Evolutionary conservation across 2,329 filamentous ascomycete genomes (phyloP).

Genomic region (Cordyceps cicadae): DNA sequence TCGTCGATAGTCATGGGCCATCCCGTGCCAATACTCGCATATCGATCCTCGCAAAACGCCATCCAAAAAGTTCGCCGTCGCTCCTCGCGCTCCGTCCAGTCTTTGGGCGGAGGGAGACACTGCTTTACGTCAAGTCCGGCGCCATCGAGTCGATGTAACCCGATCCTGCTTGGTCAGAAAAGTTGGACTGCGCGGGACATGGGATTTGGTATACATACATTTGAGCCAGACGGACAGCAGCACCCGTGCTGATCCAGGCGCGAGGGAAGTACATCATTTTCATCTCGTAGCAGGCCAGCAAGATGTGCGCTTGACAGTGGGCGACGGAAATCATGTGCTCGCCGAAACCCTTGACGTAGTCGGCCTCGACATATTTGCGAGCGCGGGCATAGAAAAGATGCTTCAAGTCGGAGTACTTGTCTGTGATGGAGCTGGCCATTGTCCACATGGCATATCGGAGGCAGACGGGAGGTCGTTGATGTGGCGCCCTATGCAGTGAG

Average conservation of each 20-base stretch:
- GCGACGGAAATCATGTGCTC: conserved; percentile 80
- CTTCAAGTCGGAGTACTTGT: conserved; percentile 72
- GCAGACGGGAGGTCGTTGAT: conserved; percentile 76
- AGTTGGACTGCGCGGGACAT: conserved; percentile 14
- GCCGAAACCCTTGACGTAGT: conserved; percentile 87
- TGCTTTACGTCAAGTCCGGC: conserved; percentile 83
- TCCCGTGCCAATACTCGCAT: conserved; percentile 90
- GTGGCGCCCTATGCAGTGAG: conserved; percentile 50
- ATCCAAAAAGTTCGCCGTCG: conserved; percentile 91
- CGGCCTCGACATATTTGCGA: conserved; percentile 80
- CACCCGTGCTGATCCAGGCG: conserved; percentile 87
- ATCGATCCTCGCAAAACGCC: conserved; percentile 82
- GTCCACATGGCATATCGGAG: conserved; percentile 94
- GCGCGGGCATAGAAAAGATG: conserved; percentile 85
- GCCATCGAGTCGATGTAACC: conserved; percentile 79
- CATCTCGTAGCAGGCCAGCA: conserved; percentile 82
- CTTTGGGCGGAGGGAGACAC: conserved; percentile 73
- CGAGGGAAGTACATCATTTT: conserved; percentile 96
- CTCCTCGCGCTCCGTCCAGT: conserved; percentile 93
- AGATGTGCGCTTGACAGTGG: conserved; percentile 75
- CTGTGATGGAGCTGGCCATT: conserved; percentile 75
- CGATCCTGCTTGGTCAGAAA: conserved; percentile 64
- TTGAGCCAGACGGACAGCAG: conserved; percentile 69
- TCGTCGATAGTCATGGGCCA: conserved; percentile 97
- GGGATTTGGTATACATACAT: conserved; percentile 49